Percentiles rank a stretch among this genome's conserved stretches.
Conservation (phyloP, 345 rosid genomes). For the Bretschneidera sinensis region DNA sequence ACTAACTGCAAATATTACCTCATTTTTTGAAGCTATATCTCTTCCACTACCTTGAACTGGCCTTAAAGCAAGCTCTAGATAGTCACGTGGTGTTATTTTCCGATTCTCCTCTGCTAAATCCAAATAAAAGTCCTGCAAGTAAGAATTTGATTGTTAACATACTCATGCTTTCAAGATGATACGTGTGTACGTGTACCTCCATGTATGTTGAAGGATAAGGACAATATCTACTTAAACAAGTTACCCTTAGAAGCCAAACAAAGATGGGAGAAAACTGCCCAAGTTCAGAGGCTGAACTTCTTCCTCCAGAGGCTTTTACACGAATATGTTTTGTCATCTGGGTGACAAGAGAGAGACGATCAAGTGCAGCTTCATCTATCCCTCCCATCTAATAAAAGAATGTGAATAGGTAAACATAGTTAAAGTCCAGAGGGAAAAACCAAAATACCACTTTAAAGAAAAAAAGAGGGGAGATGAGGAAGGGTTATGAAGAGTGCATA, state of each 20-base stretch:
- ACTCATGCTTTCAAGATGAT: neutral
- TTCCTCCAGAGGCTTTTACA: slow-evolving; percentile 87
- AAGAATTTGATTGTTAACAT: slow-evolving; percentile 13
- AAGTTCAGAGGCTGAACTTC: slow-evolving; percentile 68
- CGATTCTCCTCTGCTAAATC: slow-evolving; percentile 77
- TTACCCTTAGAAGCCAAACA: slow-evolving; percentile 98
- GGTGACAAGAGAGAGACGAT: slow-evolving; percentile 95
- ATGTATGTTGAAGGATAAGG: neutral
- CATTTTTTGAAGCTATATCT: slow-evolving; percentile 86
- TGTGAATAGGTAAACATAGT: slow-evolving; percentile 11
- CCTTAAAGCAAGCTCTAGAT: slow-evolving; percentile 85
- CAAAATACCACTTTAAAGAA: no score
- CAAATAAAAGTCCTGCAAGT: slow-evolving; percentile 82
- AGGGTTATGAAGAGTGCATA: neutral
- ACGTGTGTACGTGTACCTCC: neutral
- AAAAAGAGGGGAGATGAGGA: neutral
- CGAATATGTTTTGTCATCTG: slow-evolving; percentile 97
- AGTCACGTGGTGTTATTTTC: slow-evolving; percentile 91
- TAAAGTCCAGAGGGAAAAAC: slow-evolving; percentile 7
- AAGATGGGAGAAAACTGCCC: slow-evolving; percentile 95
- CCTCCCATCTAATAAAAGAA: slow-evolving; percentile 70
- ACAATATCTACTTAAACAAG: slow-evolving; percentile 5
- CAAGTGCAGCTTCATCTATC: slow-evolving; percentile 93
- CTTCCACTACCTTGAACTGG: slow-evolving; percentile 76
- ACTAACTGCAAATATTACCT: slow-evolving; percentile 44